Conservation (phyloP, 148 eudicot species). For the Dysphania ambrosioides region DNA sequence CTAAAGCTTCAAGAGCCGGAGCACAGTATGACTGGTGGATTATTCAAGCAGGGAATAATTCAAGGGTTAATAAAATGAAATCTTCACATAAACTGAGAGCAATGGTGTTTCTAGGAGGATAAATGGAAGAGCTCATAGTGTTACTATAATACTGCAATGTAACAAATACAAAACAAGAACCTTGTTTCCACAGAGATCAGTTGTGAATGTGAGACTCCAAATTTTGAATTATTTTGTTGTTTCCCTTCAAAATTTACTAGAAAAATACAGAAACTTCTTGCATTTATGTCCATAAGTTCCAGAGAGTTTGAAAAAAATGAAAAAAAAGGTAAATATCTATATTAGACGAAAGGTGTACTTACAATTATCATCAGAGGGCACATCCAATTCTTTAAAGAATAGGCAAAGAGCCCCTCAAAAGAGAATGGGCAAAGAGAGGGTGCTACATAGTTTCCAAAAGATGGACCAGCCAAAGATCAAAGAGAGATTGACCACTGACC, state of each 20-base stretch:
- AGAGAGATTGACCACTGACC: too few relatives aligned
- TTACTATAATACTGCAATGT: background rate
- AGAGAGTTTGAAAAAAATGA: background rate
- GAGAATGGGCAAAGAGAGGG: constrained; percentile 20
- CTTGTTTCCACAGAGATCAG: background rate
- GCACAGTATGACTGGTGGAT: background rate
- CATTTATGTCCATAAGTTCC: background rate
- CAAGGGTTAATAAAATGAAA: too few relatives aligned
- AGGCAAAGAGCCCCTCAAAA: constrained; percentile 12
- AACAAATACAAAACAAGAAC: background rate
- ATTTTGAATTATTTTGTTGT: background rate
- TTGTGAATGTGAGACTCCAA: background rate
- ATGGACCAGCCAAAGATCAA: constrained; percentile 20
- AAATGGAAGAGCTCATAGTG: background rate
- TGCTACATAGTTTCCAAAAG: constrained; percentile 10
- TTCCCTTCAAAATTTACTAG: background rate
- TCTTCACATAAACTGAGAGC: too few relatives aligned
- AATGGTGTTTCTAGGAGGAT: background rate
- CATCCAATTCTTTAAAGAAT: constrained; percentile 1
- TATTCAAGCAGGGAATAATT: background rate
- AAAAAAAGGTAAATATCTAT: background rate
- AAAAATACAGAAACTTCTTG: background rate
- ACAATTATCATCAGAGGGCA: background rate
- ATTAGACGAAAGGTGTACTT: background rate
- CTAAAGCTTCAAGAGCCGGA: constrained; percentile 1